Conservation (phyloP, 192 early-diverging fungal species). For the Coemansia umbellata region DNA sequence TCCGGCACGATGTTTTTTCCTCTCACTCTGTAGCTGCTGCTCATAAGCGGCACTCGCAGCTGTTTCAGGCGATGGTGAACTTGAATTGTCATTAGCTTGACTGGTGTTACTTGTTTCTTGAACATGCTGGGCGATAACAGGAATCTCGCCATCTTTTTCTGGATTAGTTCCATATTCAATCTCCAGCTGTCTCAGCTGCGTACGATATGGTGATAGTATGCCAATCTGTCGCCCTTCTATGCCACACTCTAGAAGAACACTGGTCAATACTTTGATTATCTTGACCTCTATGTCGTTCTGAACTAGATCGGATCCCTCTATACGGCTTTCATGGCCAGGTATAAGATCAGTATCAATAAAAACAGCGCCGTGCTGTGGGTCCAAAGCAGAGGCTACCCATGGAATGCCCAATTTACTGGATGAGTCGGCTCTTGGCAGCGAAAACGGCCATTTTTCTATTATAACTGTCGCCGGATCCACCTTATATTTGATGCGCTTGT, state of each 20-base stretch:
- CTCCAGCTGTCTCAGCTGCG: slow-evolving; percentile 58
- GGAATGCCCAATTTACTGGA: slow-evolving; percentile 25
- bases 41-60: neutral
- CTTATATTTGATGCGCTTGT: slow-evolving; percentile 39
- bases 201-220: slow-evolving; percentile 81
- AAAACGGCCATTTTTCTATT: slow-evolving; percentile 9
- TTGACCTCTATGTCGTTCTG: slow-evolving; percentile 73
- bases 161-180: slow-evolving; percentile 8
- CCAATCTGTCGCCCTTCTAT: slow-evolving; percentile 65
- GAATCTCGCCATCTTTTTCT: neutral
- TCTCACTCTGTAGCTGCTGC: neutral
- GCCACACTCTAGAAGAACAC: slow-evolving; percentile 61
- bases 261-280: slow-evolving; percentile 55
- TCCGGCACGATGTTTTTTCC: neutral
- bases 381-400: slow-evolving; percentile 65
- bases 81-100: neutral
- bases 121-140: neutral
- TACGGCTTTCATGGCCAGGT: slow-evolving; percentile 57
- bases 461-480: slow-evolving; percentile 9
- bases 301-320: slow-evolving; percentile 49
- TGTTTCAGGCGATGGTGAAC: neutral
- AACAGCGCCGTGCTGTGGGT: slow-evolving; percentile 64
- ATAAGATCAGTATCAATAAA: slow-evolving; percentile 81
- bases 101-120: neutral
- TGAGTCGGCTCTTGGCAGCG: neutral